These are phyloP conservation scores for Entophlyctis helioformis DNA, from an alignment of 192 early-diverging fungal species.

Conservation along the genomic window DNA sequence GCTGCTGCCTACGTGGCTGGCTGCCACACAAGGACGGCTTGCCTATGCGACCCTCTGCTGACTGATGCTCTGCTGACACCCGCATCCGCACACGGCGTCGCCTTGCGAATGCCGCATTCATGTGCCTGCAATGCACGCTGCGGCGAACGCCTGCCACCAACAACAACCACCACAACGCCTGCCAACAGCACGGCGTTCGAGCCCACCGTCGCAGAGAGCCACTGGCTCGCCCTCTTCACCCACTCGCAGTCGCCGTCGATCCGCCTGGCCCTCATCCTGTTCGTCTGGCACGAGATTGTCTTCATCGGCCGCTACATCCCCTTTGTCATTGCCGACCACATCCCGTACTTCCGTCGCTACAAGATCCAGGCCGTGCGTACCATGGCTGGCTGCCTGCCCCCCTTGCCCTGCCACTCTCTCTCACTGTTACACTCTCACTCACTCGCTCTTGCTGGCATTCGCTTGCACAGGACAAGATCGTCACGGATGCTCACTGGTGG, in stretches of 20 bases:
- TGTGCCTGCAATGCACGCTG: too few species aligned
- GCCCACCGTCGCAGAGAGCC: neutral
- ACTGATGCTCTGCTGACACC: too few species aligned
- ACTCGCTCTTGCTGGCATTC: neutral
- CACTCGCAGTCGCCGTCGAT: constrained; percentile 14
- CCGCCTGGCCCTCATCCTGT: constrained; percentile 48
- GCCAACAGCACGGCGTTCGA: too few species aligned
- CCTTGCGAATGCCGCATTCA: too few species aligned
- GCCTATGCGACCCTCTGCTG: too few species aligned
- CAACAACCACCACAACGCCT: too few species aligned
- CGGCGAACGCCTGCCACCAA: too few species aligned
- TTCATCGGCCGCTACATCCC: constrained; percentile 91
- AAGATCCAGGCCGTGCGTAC: constrained; percentile 67
- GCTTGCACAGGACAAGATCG: constrained; percentile 39
- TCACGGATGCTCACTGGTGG: constrained; percentile 55
- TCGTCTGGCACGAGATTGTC: constrained; percentile 80
- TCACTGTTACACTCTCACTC: neutral
- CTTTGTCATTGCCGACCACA: constrained; percentile 70
- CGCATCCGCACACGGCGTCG: too few species aligned
- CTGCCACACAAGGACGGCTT: too few species aligned
- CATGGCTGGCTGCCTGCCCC: neutral
- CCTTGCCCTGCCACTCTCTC: neutral
- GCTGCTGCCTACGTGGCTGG: too few species aligned
- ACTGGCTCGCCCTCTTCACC: constrained; percentile 22
- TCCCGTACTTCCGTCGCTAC: constrained; percentile 77